A percentile compares a stretch with the other conserved stretches of the same genome.
Evolutionary conservation across 1,284 basidiomycete genomes (phyloP).

Genomic region (Porogramme epimiltina): DNA sequence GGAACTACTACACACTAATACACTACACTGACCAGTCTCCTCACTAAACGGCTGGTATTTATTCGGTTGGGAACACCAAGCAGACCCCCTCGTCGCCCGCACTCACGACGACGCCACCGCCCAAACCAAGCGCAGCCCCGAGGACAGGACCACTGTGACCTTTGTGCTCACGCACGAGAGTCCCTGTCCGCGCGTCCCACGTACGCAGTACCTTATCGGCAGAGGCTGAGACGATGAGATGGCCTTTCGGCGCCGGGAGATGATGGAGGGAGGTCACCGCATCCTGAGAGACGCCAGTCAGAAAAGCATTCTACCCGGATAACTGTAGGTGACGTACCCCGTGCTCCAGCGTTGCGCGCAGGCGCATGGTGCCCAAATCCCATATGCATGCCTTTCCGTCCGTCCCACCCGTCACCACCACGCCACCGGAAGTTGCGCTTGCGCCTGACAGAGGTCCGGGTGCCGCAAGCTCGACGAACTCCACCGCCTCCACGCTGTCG

Average conservation of each 20-base stretch:
- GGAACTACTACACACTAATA: not conserved
- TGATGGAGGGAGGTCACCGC: slow-evolving; percentile 82
- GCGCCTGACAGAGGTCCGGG: slow-evolving; percentile 33
- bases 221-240: slow-evolving; percentile 82
- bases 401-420: slow-evolving; percentile 87
- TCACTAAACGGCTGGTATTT: not conserved
- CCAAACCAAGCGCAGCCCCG: slow-evolving; percentile 70
- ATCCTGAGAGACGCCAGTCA: slow-evolving; percentile 56
- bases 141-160: slow-evolving; percentile 87
- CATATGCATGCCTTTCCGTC: slow-evolving; percentile 95
- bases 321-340: slow-evolving; percentile 51
- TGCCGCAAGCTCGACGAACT: slow-evolving; percentile 80
- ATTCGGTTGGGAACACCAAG: slow-evolving; percentile 75
- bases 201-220: slow-evolving; percentile 87
- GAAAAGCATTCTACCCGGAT: not conserved
- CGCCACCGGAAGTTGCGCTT: slow-evolving; percentile 48
- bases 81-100: slow-evolving; percentile 87
- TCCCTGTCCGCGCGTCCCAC: slow-evolving; percentile 91
- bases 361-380: slow-evolving; percentile 86
- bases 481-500: slow-evolving; percentile 89
- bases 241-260: slow-evolving; percentile 72
- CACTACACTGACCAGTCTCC: no score
- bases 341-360: slow-evolving; percentile 81
- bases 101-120: slow-evolving; percentile 73
- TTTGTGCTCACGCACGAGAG: slow-evolving; percentile 76